These are phyloP conservation scores for Boletus vinaceobasis DNA, from an alignment of 768 basidiomycete genomes.

Conservation along the genomic window DNA sequence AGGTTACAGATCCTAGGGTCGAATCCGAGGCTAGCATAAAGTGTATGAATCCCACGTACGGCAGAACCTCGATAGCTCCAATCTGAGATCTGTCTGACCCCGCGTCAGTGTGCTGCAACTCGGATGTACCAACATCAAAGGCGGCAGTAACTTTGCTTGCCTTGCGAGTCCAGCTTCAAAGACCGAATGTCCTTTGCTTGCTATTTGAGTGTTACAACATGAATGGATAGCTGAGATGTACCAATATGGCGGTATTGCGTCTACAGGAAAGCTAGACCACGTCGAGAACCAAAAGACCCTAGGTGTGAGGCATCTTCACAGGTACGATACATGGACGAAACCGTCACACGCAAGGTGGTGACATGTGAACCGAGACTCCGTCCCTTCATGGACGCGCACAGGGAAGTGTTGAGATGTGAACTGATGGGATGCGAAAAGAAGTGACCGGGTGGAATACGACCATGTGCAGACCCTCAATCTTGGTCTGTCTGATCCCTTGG, in stretches of 20 bases:
- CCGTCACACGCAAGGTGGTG: slow-evolving; percentile 6
- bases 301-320: slow-evolving; percentile 1
- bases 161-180: neutral
- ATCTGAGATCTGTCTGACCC: neutral
- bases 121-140: neutral
- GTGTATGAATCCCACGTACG: slow-evolving; percentile 6
- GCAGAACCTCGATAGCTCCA: slow-evolving; percentile 5
- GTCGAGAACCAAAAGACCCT: neutral
- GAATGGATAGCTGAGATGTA: neutral
- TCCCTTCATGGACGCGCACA: neutral
- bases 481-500: slow-evolving; percentile 77
- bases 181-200: neutral
- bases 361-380: slow-evolving; percentile 12
- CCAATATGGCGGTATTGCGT: slow-evolving; percentile 2
- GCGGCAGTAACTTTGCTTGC: neutral
- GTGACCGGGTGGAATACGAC: neutral
- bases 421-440: neutral
- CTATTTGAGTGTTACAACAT: neutral
- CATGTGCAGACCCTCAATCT: slow-evolving; percentile 41
- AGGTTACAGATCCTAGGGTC: slow-evolving; percentile 3
- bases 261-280: slow-evolving; percentile 9
- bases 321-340: slow-evolving; percentile 1
- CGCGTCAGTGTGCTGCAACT: neutral
- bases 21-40: neutral
- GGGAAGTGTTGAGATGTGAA: neutral